Evolutionary conservation across 179 eudicot species (phyloP), one percentile per base, ranked within the genome.

Genomic region (Nepenthes alata): DNA sequence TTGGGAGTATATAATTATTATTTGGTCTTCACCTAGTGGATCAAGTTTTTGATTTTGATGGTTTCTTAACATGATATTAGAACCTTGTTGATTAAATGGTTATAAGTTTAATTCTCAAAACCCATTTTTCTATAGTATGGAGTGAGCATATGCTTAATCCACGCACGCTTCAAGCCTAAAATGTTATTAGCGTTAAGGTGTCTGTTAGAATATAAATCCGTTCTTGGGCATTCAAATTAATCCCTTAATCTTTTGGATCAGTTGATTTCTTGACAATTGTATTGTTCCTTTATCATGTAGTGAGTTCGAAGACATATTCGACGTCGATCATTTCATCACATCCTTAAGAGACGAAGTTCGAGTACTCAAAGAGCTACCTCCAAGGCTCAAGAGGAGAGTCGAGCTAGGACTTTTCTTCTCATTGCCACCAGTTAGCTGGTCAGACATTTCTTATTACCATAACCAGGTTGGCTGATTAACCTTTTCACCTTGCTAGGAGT

Each of bases 361-460:
- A 61, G 71, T 82, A 51, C 64, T 82, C 66, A 85, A 82, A 75
- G 82, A 80, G 71, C 63, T 85, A 11, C 91, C 91, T 8, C 74
- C 84, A 6, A 70, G 74, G 69, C 69, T 80, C 35, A 78, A 85
- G 69, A 77, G 58, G 37, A 68, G 87, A 67, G 71, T 74, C 35
- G 82, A 80, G 65, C 60, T 63, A 58, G 84, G 86, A 56, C 68
- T 25, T n/a, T 57, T 69, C 55, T 66, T 67, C 68, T 82, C 87
- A 2, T 62, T 85, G 70, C 76, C 87, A 0, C 91, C 91, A 7
- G 74, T 85, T 67, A 85, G 91, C 60, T 85, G 91, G 91, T 85
- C 91, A 12, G 76, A 80, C 76, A 74, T 82, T 59, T 85, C 87
- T 39, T 85, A 85, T 70, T 85, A 85, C 70, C 80, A 78, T 3